These are phyloP conservation scores for Aaosphaeria arxii DNA, from an alignment of 2,329 filamentous ascomycete genomes.

Conservation along the genomic window DNA sequence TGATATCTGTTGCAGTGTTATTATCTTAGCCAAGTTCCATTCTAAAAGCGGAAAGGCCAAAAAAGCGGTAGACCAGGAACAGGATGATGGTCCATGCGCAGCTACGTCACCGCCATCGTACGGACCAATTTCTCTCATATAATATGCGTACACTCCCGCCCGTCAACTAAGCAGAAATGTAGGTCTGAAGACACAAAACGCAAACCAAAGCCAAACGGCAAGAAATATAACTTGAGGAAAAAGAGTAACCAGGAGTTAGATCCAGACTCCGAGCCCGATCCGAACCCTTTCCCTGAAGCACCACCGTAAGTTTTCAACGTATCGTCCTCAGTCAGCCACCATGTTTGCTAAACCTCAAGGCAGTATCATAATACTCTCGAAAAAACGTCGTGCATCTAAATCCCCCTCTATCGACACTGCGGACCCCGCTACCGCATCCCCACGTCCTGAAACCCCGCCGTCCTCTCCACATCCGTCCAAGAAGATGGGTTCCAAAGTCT, in stretches of 20 bases:
- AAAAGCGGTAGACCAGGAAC: background rate
- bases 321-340: too few species aligned
- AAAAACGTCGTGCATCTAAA: too few species aligned
- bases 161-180: background rate
- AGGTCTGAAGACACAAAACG: background rate
- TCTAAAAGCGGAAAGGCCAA: background rate
- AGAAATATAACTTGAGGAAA: background rate
- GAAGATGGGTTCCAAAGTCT: constrained; percentile 30
- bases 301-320: constrained; percentile 2
- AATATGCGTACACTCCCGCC: background rate
- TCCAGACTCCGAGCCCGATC: constrained; percentile 2
- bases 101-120: background rate
- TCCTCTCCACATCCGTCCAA: background rate
- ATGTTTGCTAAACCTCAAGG: too few species aligned
- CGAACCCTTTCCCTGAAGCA: background rate
- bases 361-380: too few species aligned
- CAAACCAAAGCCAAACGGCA: background rate
- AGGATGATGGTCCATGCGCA: background rate
- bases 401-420: too few species aligned
- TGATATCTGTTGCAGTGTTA: background rate
- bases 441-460: background rate
- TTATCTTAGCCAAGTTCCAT: background rate
- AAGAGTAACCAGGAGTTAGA: background rate
- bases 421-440: too few species aligned
- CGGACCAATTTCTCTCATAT: background rate